Percentiles rank a stretch among this genome's conserved stretches.
Evolutionary conservation across 306 rosid species (phyloP).

Genomic region (Psophocarpus tetragonolobus): DNA sequence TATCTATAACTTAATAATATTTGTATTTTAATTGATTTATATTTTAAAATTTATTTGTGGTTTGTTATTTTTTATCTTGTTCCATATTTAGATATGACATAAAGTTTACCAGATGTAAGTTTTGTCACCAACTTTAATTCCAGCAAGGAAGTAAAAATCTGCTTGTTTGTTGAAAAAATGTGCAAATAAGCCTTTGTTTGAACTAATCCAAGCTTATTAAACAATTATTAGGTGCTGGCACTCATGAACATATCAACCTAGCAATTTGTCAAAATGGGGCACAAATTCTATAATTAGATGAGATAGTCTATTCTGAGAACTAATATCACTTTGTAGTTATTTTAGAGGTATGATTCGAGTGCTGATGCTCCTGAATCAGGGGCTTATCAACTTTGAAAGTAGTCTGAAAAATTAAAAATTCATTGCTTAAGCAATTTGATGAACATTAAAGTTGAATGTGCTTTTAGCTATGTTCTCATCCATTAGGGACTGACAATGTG

Average conservation of each 20-base stretch:
- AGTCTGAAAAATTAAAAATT: neutral
- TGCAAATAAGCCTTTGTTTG: neutral
- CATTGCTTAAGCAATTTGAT: conserved; percentile 15
- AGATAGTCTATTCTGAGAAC: conserved; percentile 13
- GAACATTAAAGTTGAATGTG: neutral
- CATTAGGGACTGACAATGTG: neutral
- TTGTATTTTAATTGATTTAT: neutral
- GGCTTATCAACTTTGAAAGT: conserved; percentile 8
- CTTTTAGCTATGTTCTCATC: neutral
- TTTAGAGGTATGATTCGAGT: neutral
- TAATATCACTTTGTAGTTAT: neutral
- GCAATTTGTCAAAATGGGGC: neutral
- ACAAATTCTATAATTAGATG: neutral
- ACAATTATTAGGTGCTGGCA: neutral
- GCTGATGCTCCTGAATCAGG: neutral
- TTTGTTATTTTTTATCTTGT: neutral
- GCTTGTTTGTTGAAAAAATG: neutral
- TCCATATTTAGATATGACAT: neutral
- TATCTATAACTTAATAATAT: neutral
- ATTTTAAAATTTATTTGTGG: neutral
- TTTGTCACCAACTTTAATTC: neutral
- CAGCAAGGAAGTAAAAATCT: neutral
- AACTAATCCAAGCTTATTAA: neutral
- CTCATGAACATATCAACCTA: neutral
- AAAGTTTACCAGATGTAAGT: neutral